Percentiles rank a stretch among this genome's conserved stretches.
phyloP scores from a whole-genome alignment of 768 basidiomycete genomes.

The Lentinula detonsa region DNA sequence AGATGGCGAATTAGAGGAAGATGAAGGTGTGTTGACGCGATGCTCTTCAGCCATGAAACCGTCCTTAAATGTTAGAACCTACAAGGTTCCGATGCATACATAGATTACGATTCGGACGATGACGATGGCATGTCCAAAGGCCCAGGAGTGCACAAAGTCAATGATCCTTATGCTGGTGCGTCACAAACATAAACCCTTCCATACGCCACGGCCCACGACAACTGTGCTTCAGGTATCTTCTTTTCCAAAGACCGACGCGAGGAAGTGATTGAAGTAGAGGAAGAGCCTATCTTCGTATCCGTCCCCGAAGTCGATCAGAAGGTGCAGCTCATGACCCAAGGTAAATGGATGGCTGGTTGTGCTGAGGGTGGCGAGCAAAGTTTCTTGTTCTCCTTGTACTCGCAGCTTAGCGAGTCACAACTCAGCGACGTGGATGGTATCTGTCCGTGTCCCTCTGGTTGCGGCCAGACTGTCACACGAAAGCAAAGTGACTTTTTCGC shows the following conservation, averaged over 20 bases:
- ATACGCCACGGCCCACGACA: no score
- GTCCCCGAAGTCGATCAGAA: constrained; percentile 37
- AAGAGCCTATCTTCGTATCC: constrained; percentile 51
- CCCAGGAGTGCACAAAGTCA: constrained; percentile 42
- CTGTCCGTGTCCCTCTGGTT: constrained; percentile 70
- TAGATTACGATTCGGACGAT: constrained; percentile 82
- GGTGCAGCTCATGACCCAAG: constrained; percentile 73
- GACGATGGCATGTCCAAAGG: constrained; percentile 31
- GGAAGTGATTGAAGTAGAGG: constrained; percentile 89
- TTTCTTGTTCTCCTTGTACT: constrained; percentile 81
- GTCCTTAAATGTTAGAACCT: background rate
- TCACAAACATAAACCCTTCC: background rate
- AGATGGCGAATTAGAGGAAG: constrained; percentile 37
- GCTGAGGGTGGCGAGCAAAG: constrained; percentile 90
- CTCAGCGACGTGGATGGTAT: constrained; percentile 23
- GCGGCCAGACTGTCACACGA: constrained; percentile 56
- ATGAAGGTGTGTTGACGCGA: constrained; percentile 31
- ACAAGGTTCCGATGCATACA: constrained; percentile 39
- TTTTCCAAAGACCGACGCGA: constrained; percentile 93
- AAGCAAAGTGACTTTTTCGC: constrained; percentile 78
- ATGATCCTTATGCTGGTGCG: constrained; percentile 86
- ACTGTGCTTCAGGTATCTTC: constrained; percentile 62
- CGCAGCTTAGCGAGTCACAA: constrained; percentile 47
- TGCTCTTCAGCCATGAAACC: background rate
- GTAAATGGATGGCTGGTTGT: constrained; percentile 97